Evolutionary conservation across 176 grass and related monocot genomes (phyloP).

Genomic region (Areca catechu): DNA sequence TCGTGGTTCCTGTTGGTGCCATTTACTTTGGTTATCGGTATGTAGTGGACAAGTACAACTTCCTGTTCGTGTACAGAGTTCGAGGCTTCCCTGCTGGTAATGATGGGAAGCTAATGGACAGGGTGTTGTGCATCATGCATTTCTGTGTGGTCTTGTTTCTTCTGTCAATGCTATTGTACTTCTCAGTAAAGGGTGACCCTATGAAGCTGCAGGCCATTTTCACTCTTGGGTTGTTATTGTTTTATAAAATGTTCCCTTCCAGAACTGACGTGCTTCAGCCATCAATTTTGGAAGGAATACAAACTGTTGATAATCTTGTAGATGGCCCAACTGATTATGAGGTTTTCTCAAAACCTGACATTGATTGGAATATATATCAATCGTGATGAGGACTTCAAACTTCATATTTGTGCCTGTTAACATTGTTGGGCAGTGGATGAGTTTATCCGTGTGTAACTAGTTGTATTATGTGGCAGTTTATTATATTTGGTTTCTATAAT

Average conservation of each 20-base stretch:
- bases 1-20: constrained; percentile 83
- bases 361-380: constrained; percentile 90
- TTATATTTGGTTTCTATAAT: too few relatives aligned
- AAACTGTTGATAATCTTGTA: constrained; percentile 84
- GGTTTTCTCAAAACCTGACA: constrained; percentile 78
- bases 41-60: constrained; percentile 97
- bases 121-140: constrained; percentile 91
- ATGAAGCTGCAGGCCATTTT: constrained; percentile 84
- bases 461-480: too few relatives aligned
- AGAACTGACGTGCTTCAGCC: constrained; percentile 56
- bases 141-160: constrained; percentile 97
- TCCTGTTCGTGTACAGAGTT: constrained; percentile 93
- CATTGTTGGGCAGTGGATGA: too few relatives aligned
- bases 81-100: constrained; percentile 94
- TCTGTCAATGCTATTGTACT: constrained; percentile 81
- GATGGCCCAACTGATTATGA: constrained; percentile 92
- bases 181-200: constrained; percentile 77
- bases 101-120: constrained; percentile 93
- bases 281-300: constrained; percentile 92
- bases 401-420: constrained; percentile 6
- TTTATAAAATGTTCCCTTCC: constrained; percentile 82
- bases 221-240: constrained; percentile 72
- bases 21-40: constrained; percentile 98
- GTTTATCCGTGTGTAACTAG: too few relatives aligned
- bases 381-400: constrained; percentile 38